Conservation (phyloP, 495 filamentous ascomycete species). For the Tuber calosporum region DNA sequence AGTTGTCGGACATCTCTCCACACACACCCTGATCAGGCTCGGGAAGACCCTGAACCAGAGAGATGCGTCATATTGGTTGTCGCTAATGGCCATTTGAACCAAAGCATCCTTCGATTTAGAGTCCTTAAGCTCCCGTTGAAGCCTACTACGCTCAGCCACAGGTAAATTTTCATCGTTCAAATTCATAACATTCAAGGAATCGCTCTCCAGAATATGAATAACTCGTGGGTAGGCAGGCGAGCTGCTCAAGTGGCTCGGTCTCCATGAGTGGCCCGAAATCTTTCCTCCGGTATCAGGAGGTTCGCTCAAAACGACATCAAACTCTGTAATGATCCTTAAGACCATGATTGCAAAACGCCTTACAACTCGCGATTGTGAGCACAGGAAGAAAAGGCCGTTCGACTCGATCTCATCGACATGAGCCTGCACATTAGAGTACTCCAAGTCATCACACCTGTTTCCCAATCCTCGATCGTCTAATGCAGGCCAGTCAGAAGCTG, state of each 20-base stretch:
- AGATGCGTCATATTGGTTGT: conserved; percentile 86
- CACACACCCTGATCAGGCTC: conserved; percentile 83
- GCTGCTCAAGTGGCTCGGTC: conserved; percentile 25
- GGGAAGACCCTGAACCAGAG: conserved; percentile 98
- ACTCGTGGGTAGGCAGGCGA: conserved; percentile 52
- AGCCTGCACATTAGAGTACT: conserved; percentile 76
- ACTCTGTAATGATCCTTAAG: conserved; percentile 83
- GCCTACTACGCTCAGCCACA: conserved; percentile 80
- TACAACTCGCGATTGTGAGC: conserved; percentile 85
- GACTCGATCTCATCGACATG: conserved; percentile 96
- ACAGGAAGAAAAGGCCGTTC: conserved; percentile 95
- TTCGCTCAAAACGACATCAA: conserved; percentile 80
- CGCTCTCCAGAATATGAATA: conserved; percentile 85
- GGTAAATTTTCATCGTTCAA: conserved; percentile 89
- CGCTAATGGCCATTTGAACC: conserved; percentile 90
- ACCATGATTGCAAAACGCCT: conserved; percentile 87
- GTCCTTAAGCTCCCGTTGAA: conserved; percentile 83
- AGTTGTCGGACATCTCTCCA: conserved; percentile 81
- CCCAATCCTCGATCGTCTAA: conserved; percentile 51
- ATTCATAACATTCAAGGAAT: conserved; percentile 78
- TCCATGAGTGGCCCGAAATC: conserved; percentile 46
- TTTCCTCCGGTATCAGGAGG: conserved; percentile 44
- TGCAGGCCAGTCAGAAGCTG: conserved; percentile 51
- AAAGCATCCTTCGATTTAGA: conserved; percentile 77
- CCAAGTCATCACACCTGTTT: conserved; percentile 64